These are phyloP conservation scores for Dioscorea cayenensis DNA, from an alignment of 116 monocot genomes.

Conservation along the genomic window DNA sequence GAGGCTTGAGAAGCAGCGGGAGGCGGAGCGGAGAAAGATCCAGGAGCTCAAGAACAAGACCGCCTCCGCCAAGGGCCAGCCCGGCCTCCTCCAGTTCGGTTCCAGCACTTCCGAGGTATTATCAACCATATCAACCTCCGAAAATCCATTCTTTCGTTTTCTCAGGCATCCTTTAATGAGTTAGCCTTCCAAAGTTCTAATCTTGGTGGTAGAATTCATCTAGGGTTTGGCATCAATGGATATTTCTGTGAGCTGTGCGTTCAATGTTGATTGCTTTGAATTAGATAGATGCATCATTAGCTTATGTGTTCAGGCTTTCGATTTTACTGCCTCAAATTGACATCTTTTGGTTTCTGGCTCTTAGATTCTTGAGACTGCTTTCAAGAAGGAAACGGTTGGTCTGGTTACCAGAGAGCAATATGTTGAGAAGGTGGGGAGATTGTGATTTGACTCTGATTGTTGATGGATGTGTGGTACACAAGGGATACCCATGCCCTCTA, in stretches of 20 bases:
- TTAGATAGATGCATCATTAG: neutral
- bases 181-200: no score
- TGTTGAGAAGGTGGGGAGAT: conserved; percentile 80
- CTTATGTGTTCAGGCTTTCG: neutral
- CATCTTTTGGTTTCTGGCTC: conserved; percentile 1
- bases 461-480: no score
- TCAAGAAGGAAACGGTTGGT: conserved; percentile 99
- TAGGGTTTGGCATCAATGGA: no score
- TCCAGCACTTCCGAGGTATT: conserved; percentile 94
- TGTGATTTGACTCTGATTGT: neutral
- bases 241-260: no score
- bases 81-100: conserved; percentile 97
- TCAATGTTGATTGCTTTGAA: no score
- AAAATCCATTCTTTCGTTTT: neutral
- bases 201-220: no score
- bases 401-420: conserved; percentile 95
- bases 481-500: neutral
- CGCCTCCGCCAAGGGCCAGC: conserved; percentile 58
- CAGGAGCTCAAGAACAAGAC: conserved; percentile 96
- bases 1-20: conserved; percentile 96
- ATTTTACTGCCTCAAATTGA: neutral
- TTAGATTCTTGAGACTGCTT: conserved; percentile 97
- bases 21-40: conserved; percentile 88
- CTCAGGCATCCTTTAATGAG: no score
- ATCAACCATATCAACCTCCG: neutral